Percentiles rank a stretch among this genome's conserved stretches.
phyloP scores from a whole-genome alignment of 768 basidiomycete genomes.

The Boletellus sp. region DNA sequence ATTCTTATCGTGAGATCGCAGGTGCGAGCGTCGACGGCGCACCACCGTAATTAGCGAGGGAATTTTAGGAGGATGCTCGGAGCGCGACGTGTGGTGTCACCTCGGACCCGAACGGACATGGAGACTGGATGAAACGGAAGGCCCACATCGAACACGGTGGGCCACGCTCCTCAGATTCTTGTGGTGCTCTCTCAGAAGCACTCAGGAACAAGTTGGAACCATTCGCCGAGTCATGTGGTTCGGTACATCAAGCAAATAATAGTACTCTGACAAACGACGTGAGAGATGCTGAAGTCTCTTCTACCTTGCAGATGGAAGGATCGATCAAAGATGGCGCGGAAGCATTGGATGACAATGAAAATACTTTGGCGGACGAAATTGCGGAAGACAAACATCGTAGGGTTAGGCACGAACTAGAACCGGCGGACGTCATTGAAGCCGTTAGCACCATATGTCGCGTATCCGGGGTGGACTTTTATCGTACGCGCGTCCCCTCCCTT shows the following conservation, averaged over 20 bases:
- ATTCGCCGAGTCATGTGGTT: slow-evolving; percentile 41
- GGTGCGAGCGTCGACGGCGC: slow-evolving; percentile 76
- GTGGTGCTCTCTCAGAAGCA: slow-evolving; percentile 1
- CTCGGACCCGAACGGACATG: slow-evolving; percentile 49
- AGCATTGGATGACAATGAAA: slow-evolving; percentile 14
- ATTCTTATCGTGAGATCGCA: slow-evolving; percentile 26
- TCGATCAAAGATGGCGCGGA: slow-evolving; percentile 17
- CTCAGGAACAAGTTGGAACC: slow-evolving; percentile 75
- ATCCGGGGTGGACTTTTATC: slow-evolving; percentile 87
- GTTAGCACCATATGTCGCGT: slow-evolving; percentile 84
- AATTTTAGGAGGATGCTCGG: slow-evolving; percentile 58
- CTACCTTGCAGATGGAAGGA: slow-evolving; percentile 35
- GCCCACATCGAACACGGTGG: slow-evolving; percentile 81
- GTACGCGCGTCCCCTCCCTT: slow-evolving; percentile 41
- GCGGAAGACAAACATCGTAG: slow-evolving; percentile 86
- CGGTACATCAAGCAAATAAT: slow-evolving; percentile 24
- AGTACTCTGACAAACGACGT: slow-evolving; percentile 37
- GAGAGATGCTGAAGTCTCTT: slow-evolving; percentile 41
- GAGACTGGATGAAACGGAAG: slow-evolving; percentile 90
- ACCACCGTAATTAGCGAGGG: slow-evolving; percentile 58
- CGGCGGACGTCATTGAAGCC: slow-evolving; percentile 86
- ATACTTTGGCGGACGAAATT: slow-evolving; percentile 70
- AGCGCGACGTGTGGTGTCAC: slow-evolving; percentile 81
- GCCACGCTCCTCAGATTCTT: slow-evolving; percentile 5
- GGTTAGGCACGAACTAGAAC: slow-evolving; percentile 81